Conservation (phyloP, 257 asterid species). For the Solanum dulcamara region DNA sequence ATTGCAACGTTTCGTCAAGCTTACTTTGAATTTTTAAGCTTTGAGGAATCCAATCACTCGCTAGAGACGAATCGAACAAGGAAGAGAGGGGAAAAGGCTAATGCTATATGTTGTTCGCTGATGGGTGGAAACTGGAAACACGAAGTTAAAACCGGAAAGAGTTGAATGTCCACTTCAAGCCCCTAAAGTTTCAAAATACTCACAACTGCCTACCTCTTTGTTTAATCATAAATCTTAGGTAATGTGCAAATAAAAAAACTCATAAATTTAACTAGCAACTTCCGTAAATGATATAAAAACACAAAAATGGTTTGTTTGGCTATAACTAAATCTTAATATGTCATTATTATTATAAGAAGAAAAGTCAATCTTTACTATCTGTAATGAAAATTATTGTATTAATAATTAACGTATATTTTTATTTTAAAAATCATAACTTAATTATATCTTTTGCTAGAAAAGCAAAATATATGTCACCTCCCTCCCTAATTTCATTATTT, state of each 20-base stretch:
- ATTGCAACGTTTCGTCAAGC: not conserved
- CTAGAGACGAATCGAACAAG: not conserved
- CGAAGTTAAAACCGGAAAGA: too few relatives aligned
- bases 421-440: not conserved
- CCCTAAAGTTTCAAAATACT: not conserved
- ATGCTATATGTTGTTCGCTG: not conserved
- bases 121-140: not conserved
- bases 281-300: too few relatives aligned
- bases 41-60: not conserved
- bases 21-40: not conserved
- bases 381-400: fast-evolving
- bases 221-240: too few relatives aligned
- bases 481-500: not conserved
- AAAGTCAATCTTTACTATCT: not conserved
- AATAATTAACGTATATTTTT: not conserved
- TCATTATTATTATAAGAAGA: too few relatives aligned
- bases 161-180: not conserved
- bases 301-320: too few relatives aligned
- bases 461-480: not conserved
- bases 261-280: too few relatives aligned
- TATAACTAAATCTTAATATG: too few relatives aligned
- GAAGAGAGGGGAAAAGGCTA: not conserved
- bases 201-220: not conserved
- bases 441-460: not conserved
- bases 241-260: too few relatives aligned